Evolutionary conservation across 495 filamentous ascomycete genomes (phyloP).

Genomic region (Neurospora pannonica): DNA sequence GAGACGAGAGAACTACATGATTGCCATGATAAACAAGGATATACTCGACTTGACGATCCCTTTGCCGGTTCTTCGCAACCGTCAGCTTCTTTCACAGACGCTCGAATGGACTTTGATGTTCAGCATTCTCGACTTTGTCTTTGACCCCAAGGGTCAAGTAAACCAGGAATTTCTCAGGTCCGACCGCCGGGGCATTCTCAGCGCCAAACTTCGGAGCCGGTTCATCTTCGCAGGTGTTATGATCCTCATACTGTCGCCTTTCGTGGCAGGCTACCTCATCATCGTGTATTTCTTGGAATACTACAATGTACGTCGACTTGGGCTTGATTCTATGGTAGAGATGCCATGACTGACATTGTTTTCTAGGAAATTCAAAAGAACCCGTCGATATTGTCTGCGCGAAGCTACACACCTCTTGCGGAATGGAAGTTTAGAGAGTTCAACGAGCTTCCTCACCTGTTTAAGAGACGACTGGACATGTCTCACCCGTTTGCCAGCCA

Average conservation of each 20-base stretch:
- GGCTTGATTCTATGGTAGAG: neutral
- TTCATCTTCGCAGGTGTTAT: slow-evolving; percentile 76
- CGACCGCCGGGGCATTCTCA: slow-evolving; percentile 66
- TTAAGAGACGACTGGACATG: slow-evolving; percentile 82
- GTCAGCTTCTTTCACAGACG: slow-evolving; percentile 69
- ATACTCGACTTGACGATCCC: slow-evolving; percentile 79
- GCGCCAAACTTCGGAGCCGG: slow-evolving; percentile 60
- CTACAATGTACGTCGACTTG: slow-evolving; percentile 56
- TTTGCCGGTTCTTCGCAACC: slow-evolving; percentile 69
- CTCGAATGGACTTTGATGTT: slow-evolving; percentile 83
- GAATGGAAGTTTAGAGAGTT: slow-evolving; percentile 99
- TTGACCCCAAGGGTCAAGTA: slow-evolving; percentile 78
- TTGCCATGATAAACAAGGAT: slow-evolving; percentile 94
- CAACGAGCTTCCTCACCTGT: slow-evolving; percentile 90
- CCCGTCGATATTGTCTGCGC: slow-evolving; percentile 64
- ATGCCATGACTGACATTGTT: slow-evolving; percentile 6
- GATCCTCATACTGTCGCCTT: slow-evolving; percentile 77
- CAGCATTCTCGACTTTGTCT: slow-evolving; percentile 87
- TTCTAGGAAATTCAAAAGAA: slow-evolving; percentile 81
- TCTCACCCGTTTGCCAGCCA: slow-evolving; percentile 86
- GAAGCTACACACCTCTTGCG: slow-evolving; percentile 85
- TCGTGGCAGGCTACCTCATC: slow-evolving; percentile 71
- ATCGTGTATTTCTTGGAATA: slow-evolving; percentile 86
- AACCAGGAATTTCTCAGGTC: slow-evolving; percentile 75
- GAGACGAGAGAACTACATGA: slow-evolving; percentile 93